Percentiles rank a stretch among this genome's conserved stretches.
phyloP scores from a whole-genome alignment of 2,329 filamentous ascomycete species.

The Colletotrichum chlorophyti region DNA sequence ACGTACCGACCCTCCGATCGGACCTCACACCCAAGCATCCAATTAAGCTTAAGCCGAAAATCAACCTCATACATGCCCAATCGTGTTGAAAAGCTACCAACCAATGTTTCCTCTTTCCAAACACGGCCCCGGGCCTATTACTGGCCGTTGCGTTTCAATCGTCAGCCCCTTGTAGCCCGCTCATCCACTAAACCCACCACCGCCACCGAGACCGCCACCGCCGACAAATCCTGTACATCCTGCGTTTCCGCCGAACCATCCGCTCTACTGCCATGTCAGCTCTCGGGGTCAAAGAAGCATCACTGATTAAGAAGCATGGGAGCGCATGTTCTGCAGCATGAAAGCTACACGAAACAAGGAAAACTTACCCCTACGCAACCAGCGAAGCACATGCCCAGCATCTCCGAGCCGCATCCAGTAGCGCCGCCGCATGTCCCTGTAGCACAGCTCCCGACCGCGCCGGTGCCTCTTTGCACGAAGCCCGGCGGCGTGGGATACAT shows the following conservation, averaged over 20 bases:
- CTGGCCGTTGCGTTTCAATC: no score
- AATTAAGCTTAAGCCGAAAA: slow-evolving; percentile 24
- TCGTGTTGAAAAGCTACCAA: not conserved
- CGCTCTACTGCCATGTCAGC: slow-evolving; percentile 7
- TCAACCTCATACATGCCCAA: not conserved
- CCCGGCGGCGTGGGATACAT: slow-evolving; percentile 30
- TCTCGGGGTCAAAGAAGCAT: not conserved
- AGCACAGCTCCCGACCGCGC: slow-evolving; percentile 23
- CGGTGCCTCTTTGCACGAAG: slow-evolving; percentile 8
- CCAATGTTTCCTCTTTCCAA: not conserved
- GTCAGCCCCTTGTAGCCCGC: no score
- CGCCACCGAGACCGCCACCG: not conserved
- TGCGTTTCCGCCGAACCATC: slow-evolving; percentile 20
- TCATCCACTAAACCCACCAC: not conserved
- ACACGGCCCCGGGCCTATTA: no score
- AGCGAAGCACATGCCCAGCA: slow-evolving; percentile 20
- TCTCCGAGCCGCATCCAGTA: slow-evolving; percentile 23
- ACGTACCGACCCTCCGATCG: slow-evolving; percentile 23
- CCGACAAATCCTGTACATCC: slow-evolving; percentile 16
- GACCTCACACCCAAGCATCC: slow-evolving; percentile 22
- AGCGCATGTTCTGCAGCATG: slow-evolving; percentile 8
- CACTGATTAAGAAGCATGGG: no score
- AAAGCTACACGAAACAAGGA: not conserved
- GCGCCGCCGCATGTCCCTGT: slow-evolving; percentile 25
- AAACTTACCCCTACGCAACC: slow-evolving; percentile 26